Conservation (phyloP, 73 alveolate species). For the Uronychia binucleata region DNA sequence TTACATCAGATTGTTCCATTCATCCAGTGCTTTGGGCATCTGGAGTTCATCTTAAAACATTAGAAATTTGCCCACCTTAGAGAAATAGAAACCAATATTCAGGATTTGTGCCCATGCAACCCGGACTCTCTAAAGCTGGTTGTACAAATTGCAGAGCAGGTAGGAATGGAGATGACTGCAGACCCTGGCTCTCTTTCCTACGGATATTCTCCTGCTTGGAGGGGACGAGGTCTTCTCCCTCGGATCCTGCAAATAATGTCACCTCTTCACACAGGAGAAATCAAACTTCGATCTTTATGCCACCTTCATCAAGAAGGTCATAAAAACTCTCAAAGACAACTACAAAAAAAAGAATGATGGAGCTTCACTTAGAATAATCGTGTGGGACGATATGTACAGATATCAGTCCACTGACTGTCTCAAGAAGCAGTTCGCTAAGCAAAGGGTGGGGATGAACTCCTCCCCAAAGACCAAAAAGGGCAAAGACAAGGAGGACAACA, state of each 20-base stretch:
- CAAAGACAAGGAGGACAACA: not conserved
- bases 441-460: not conserved
- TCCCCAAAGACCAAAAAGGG: not conserved
- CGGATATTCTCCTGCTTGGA: conserved; percentile 1
- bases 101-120: conserved; percentile 1
- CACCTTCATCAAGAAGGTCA: not conserved
- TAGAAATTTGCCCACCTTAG: not conserved
- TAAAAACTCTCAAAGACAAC: not conserved
- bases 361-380: not conserved
- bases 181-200: not conserved
- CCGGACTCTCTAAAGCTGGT: not conserved
- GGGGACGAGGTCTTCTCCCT: conserved; percentile 8
- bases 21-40: conserved; percentile 1
- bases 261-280: not conserved
- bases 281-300: not conserved
- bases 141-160: not conserved
- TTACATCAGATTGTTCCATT: not conserved
- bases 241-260: not conserved
- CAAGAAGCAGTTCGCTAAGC: not conserved
- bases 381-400: conserved; percentile 9
- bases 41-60: not conserved
- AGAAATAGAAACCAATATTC: not conserved
- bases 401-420: not conserved
- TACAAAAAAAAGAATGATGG: not conserved
- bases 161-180: not conserved